phyloP scores from a whole-genome alignment of 208 protist genomes.

The Leishmania tarentolae region DNA sequence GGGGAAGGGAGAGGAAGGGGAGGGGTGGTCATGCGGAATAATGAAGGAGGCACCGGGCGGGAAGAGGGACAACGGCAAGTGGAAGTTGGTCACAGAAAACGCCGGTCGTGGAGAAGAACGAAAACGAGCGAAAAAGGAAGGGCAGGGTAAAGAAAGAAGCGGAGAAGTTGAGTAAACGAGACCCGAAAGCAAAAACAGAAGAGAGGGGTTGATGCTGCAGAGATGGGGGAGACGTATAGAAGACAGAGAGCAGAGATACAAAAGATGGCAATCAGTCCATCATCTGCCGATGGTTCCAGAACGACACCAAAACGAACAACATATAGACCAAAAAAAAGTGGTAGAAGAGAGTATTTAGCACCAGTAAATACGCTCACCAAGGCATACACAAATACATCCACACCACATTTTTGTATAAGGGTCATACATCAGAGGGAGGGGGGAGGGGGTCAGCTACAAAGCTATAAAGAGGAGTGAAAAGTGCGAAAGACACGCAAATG shows the following conservation, averaged over 20 bases:
- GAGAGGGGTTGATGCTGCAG: background rate
- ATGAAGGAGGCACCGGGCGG: background rate
- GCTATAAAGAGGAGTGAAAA: background rate
- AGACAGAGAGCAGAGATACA: background rate
- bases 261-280: background rate
- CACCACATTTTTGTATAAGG: background rate
- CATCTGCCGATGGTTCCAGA: background rate
- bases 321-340: slow-evolving; percentile 6
- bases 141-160: slow-evolving; percentile 6
- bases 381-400: background rate
- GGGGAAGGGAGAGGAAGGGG: background rate
- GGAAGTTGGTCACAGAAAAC: background rate
- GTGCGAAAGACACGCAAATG: background rate
- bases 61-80: background rate
- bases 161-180: background rate
- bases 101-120: slow-evolving; percentile 5
- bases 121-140: background rate
- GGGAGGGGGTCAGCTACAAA: background rate
- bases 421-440: background rate
- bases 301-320: slow-evolving; percentile 4
- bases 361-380: background rate
- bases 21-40: background rate
- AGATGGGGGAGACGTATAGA: background rate
- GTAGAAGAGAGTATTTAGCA: background rate
- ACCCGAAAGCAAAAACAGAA: slow-evolving; percentile 12